phyloP scores from a whole-genome alignment of 805 yeast species.

The Metschnikowia sp. region DNA sequence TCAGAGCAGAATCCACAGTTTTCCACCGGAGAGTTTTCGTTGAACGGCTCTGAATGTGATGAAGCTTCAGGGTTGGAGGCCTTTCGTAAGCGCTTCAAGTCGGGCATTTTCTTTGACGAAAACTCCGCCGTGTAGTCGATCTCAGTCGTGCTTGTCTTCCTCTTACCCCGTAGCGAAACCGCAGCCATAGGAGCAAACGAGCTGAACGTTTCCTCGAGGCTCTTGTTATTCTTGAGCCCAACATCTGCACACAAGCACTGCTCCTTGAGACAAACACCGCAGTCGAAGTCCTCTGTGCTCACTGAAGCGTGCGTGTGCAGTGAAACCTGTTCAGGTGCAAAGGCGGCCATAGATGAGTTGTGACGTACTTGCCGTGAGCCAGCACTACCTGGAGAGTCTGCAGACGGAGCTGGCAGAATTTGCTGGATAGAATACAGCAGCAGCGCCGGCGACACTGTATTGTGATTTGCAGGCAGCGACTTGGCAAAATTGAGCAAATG shows the following conservation, averaged over 20 bases:
- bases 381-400: conserved; percentile 41
- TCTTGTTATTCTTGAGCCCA: conserved; percentile 34
- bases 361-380: not conserved
- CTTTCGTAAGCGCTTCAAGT: conserved; percentile 29
- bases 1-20: conserved; percentile 94
- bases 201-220: conserved; percentile 33
- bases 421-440: conserved; percentile 42
- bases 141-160: conserved; percentile 30
- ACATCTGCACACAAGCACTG: conserved; percentile 62
- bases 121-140: conserved; percentile 55
- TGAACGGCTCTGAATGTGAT: conserved; percentile 20
- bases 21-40: conserved; percentile 54
- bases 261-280: conserved; percentile 68
- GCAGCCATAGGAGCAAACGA: conserved; percentile 61
- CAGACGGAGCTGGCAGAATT: conserved; percentile 53
- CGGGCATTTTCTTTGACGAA: conserved; percentile 35
- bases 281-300: conserved; percentile 35
- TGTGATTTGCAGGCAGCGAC: conserved; percentile 16
- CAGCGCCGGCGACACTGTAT: conserved; percentile 20
- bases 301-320: not conserved
- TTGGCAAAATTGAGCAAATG: conserved; percentile 20
- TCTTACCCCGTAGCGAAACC: conserved; percentile 50
- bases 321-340: not conserved
- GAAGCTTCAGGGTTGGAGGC: conserved; percentile 3
- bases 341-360: conserved; percentile 1